Evolutionary conservation across 306 rosid species (phyloP).

Genomic region (Castanea sativa): DNA sequence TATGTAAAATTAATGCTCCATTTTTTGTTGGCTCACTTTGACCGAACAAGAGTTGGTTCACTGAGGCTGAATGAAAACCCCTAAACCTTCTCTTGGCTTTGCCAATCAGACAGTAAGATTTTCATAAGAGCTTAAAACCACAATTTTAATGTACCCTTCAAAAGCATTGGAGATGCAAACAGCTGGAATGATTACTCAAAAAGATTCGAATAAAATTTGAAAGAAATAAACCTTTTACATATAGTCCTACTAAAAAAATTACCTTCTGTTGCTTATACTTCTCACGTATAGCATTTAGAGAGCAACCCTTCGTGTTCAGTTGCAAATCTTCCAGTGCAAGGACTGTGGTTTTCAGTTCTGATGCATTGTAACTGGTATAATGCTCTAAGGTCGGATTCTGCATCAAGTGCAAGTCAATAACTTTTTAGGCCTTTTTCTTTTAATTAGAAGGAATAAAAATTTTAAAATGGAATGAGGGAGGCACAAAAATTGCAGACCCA

Average conservation of each 20-base stretch:
- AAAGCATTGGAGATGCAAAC: not conserved
- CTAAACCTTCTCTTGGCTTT: too few relatives aligned
- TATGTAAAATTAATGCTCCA: not conserved
- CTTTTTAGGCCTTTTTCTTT: constrained; percentile 1
- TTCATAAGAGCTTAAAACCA: not conserved
- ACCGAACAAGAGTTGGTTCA: not conserved
- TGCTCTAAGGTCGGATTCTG: constrained; percentile 81
- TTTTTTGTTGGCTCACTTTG: not conserved
- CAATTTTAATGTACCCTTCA: not conserved
- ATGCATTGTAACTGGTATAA: constrained; percentile 64
- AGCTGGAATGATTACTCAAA: not conserved
- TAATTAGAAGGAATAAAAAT: not conserved
- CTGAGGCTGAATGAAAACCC: not conserved
- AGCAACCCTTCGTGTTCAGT: constrained; percentile 51
- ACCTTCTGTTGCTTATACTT: constrained; percentile 83
- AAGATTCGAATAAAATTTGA: not conserved
- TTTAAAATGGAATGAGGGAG: not conserved
- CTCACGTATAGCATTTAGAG: constrained; percentile 64
- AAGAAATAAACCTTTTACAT: not conserved
- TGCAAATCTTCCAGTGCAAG: constrained; percentile 73
- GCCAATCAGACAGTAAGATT: not conserved
- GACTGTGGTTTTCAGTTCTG: constrained; percentile 63
- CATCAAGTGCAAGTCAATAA: constrained; percentile 20
- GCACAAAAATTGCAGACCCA: constrained; percentile 56
- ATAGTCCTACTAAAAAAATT: not conserved